phyloP scores from a whole-genome alignment of 2,329 filamentous ascomycete species.

The Emericellopsis cladophorae region DNA sequence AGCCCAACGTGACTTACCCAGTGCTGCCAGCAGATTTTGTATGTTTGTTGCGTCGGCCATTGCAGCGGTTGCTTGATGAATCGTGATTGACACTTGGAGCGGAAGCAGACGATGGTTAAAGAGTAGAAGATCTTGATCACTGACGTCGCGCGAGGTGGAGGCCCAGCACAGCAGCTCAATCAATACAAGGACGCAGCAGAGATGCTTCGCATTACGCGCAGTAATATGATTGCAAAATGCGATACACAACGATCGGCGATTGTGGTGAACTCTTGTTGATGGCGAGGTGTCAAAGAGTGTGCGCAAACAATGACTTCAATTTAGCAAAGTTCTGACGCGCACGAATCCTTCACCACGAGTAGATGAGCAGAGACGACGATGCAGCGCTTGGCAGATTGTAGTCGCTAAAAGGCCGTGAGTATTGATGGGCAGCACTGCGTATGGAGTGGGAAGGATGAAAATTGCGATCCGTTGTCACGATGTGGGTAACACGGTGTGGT shows the following conservation, averaged over 20 bases:
- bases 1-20: constrained; percentile 22
- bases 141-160: neutral
- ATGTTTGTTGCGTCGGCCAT: constrained; percentile 28
- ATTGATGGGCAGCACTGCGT: too few relatives aligned
- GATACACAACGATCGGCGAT: neutral
- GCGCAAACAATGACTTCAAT: neutral
- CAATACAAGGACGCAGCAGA: neutral
- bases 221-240: neutral
- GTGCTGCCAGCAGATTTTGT: constrained; percentile 33
- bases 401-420: too few relatives aligned
- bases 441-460: too few relatives aligned
- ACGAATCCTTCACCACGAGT: neutral
- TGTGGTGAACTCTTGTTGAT: neutral
- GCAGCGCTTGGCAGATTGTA: too few relatives aligned
- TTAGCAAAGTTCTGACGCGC: too few relatives aligned
- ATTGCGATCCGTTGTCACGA: too few relatives aligned
- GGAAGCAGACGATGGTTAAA: neutral
- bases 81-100: neutral
- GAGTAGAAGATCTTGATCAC: neutral
- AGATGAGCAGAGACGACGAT: neutral
- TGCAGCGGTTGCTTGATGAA: neutral
- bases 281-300: neutral
- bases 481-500: too few relatives aligned
- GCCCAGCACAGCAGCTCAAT: neutral
- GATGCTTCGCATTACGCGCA: neutral